These are phyloP conservation scores for Orychophragmus violaceus DNA, from an alignment of 345 rosid species.

Conservation along the genomic window DNA sequence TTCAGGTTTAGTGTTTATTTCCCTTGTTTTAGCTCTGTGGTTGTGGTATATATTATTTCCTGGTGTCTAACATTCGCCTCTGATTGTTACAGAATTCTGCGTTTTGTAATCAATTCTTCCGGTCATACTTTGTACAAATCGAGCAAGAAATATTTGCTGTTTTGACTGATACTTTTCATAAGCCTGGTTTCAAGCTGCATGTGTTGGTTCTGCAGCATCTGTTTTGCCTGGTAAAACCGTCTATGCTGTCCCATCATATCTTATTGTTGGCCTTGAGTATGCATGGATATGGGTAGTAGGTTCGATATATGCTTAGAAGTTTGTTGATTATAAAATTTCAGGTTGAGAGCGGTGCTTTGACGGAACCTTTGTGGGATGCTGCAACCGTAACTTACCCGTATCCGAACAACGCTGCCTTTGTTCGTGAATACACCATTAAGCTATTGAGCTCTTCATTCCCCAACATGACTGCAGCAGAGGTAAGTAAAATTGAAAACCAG, in stretches of 20 bases:
- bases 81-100: constrained; percentile 58
- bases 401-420: constrained; percentile 66
- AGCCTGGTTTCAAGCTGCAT: constrained; percentile 98
- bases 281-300: background rate
- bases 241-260: background rate
- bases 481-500: constrained; percentile 4
- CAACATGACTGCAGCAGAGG: constrained; percentile 92
- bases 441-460: constrained; percentile 90
- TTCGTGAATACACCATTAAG: constrained; percentile 89
- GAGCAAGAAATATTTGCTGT: constrained; percentile 99
- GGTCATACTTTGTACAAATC: constrained; percentile 32
- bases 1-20: constrained; percentile 54
- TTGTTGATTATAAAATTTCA: constrained; percentile 25
- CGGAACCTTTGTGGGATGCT: constrained; percentile 94
- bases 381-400: constrained; percentile 64
- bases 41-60: constrained; percentile 16
- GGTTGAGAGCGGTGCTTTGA: constrained; percentile 75
- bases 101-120: constrained; percentile 85
- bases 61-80: constrained; percentile 10
- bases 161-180: constrained; percentile 92
- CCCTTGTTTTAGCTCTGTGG: constrained; percentile 34
- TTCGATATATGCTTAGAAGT: background rate
- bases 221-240: constrained; percentile 65
- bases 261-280: background rate
- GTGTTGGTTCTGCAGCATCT: constrained; percentile 83